Evolutionary conservation across 441 rosid species (phyloP), one percentile per base, ranked within the genome.

Genomic region (Populus hybrid): DNA sequence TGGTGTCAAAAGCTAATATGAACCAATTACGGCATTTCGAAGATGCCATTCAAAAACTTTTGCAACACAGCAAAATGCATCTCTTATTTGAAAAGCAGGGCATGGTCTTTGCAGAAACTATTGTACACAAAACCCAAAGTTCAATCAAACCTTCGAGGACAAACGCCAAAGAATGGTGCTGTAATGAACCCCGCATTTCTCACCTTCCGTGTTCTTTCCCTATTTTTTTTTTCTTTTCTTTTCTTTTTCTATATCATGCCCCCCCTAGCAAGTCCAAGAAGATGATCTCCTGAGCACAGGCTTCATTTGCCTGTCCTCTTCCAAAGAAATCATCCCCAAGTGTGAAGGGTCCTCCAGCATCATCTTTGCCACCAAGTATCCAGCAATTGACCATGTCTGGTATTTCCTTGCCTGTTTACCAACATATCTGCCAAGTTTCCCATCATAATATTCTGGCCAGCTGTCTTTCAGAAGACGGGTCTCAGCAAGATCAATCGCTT

Each of bases 371-470:
- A 95, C 99, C 84, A 94, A 83, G 87, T 95, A 92, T 69, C 97
- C 95, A 0, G 98, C 97, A 23, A 94, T 91, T 10, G 99, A 94
- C 99, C 99, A 94, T 9, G 97, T 95, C 78, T 92, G 99, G 71
- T 83, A 81, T 78, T 90, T 95, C 76, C 98, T 88, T 1, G 98
- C 98, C 74, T 95, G 98, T 81, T 95, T 95, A 71, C 98, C 98
- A 0, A 93, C 79, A 71, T 85, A 94, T 83, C 94, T 85, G 18
- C 97, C 99, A 0, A 86, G 89, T 84, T 87, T 92, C 50, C 98
- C 98, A 26, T 94, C 97, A 28, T 94, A 92, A 82, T 94, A 91
- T 85, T 94, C 99, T 0, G 98, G 99, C 99, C 99, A 96, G 84
- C 94, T 79, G 83, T 94, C 98, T 83, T 93, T 92, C 63, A 88